Evolutionary conservation across 2,329 filamentous ascomycete genomes (phyloP).

Genomic region (Paraconiothyrium sp.): DNA sequence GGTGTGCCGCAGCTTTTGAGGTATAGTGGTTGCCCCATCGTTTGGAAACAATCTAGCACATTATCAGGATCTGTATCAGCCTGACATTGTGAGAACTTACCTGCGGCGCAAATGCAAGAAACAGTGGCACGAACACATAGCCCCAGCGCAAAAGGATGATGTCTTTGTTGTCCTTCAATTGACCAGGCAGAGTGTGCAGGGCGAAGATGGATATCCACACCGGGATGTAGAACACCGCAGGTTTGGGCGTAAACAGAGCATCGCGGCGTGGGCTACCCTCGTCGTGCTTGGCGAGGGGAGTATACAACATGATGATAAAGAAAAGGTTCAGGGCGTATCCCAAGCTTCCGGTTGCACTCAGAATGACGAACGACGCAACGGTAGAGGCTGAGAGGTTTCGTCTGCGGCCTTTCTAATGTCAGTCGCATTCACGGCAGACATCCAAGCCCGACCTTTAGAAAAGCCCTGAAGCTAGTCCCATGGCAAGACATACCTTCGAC

Average conservation of each 20-base stretch:
- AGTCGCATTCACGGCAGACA: conserved; percentile 1
- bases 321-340: conserved; percentile 72
- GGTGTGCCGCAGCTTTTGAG: conserved; percentile 51
- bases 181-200: conserved; percentile 51
- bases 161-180: conserved; percentile 34
- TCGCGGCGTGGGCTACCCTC: conserved; percentile 39
- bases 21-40: conserved; percentile 60
- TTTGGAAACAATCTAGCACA: conserved; percentile 52
- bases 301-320: conserved; percentile 67
- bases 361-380: conserved; percentile 64
- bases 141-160: conserved; percentile 35
- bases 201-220: conserved; percentile 59
- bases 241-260: conserved; percentile 46
- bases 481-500: conserved; percentile 59
- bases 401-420: conserved; percentile 53
- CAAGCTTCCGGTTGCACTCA: conserved; percentile 68
- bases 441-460: too few species aligned
- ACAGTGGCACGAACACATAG: conserved; percentile 43
- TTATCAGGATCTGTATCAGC: conserved; percentile 21
- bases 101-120: conserved; percentile 48
- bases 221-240: conserved; percentile 48
- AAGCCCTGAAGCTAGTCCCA: too few species aligned
- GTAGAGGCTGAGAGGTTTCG: conserved; percentile 62
- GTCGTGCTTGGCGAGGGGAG: conserved; percentile 59
- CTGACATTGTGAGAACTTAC: conserved; percentile 22